phyloP scores from a whole-genome alignment of 768 basidiomycete genomes.

The Mycena leptocephala region DNA sequence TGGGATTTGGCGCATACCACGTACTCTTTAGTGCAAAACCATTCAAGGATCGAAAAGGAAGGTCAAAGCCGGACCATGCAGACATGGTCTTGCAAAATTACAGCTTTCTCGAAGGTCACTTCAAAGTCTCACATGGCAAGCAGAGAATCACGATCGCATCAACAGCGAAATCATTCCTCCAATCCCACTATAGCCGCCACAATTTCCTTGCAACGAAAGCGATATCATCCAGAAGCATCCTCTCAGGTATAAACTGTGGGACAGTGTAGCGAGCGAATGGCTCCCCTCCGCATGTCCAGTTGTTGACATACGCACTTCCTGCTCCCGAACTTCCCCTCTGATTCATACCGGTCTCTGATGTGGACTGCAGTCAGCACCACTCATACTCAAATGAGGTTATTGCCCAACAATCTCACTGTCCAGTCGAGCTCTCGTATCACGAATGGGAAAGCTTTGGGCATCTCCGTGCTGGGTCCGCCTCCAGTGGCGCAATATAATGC shows the following conservation, averaged over 20 bases:
- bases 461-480: constrained; percentile 62
- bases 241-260: constrained; percentile 14
- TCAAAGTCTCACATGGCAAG: neutral
- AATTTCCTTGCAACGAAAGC: neutral
- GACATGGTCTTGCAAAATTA: constrained; percentile 31
- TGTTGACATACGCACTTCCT: constrained; percentile 34
- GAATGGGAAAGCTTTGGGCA: constrained; percentile 63
- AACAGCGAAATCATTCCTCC: constrained; percentile 46
- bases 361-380: constrained; percentile 52
- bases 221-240: constrained; percentile 22
- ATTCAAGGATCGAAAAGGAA: neutral
- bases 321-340: constrained; percentile 48
- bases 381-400: constrained; percentile 63
- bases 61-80: neutral
- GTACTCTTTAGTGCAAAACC: constrained; percentile 32
- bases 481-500: constrained; percentile 68
- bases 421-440: constrained; percentile 57
- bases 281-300: neutral
- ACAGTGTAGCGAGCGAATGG: neutral
- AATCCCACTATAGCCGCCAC: constrained; percentile 49
- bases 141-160: constrained; percentile 56
- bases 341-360: constrained; percentile 53
- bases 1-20: constrained; percentile 62
- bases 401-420: constrained; percentile 29
- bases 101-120: neutral